phyloP scores from a whole-genome alignment of 352 stramenopile species.

The Pythium volutum region DNA sequence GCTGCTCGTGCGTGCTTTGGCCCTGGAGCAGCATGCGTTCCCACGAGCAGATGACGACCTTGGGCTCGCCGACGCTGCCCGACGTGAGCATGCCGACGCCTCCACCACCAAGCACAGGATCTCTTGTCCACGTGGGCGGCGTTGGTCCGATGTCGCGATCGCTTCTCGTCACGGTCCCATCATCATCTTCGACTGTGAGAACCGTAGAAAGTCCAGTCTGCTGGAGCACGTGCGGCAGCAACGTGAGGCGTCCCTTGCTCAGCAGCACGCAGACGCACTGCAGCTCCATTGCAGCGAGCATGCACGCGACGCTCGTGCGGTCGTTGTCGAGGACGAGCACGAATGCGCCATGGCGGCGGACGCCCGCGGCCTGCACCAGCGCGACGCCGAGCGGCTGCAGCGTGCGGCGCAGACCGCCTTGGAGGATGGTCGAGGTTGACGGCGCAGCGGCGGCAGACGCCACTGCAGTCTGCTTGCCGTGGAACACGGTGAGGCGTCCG shows the following conservation, averaged over 20 bases:
- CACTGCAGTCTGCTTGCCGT: constrained; percentile 17
- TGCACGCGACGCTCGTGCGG: constrained; percentile 63
- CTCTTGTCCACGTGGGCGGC: constrained; percentile 31
- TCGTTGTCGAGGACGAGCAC: constrained; percentile 75
- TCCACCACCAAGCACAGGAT: constrained; percentile 28
- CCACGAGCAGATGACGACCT: constrained; percentile 79
- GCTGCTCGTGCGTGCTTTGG: constrained; percentile 64
- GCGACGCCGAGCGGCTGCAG: constrained; percentile 49
- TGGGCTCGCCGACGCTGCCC: constrained; percentile 70
- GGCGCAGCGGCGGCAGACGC: neutral
- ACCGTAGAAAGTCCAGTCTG: constrained; percentile 64
- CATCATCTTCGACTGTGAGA: constrained; percentile 44
- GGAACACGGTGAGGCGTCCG: constrained; percentile 51
- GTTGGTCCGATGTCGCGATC: constrained; percentile 18
- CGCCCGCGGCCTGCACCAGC: constrained; percentile 34
- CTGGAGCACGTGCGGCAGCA: constrained; percentile 48
- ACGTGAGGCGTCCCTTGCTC: constrained; percentile 35
- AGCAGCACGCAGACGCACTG: constrained; percentile 56
- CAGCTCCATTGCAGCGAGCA: constrained; percentile 67
- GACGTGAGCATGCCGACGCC: constrained; percentile 84
- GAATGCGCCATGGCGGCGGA: constrained; percentile 45
- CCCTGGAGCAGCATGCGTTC: constrained; percentile 74
- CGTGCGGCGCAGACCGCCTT: constrained; percentile 36
- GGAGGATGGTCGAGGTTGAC: constrained; percentile 26
- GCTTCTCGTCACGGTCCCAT: constrained; percentile 25